A percentile compares a stretch with the other conserved stretches of the same genome.
Evolutionary conservation across 192 early-diverging fungal species (phyloP).

Genomic region (Spinellus fusiger): DNA sequence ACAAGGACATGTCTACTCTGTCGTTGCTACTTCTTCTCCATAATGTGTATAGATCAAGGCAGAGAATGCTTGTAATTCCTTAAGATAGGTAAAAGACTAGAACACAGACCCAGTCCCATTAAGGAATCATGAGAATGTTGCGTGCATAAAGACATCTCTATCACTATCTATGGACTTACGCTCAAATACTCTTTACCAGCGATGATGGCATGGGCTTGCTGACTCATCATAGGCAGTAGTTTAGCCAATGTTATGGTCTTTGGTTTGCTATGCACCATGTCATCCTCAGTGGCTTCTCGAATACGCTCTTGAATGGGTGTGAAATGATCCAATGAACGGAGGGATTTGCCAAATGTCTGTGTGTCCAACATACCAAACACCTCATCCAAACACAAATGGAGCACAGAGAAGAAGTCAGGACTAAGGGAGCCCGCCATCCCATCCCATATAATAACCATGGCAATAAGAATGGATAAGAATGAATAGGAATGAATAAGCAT

Average conservation of each 20-base stretch:
- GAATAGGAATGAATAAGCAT: no score
- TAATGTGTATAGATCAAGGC: conserved; percentile 73
- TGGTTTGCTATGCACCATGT: conserved; percentile 19
- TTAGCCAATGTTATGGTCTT: conserved; percentile 53
- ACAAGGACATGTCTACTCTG: no score
- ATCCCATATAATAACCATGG: no score
- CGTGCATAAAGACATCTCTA: background rate
- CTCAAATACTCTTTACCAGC: conserved; percentile 74
- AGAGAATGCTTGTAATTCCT: conserved; percentile 71
- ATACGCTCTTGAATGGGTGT: conserved; percentile 25
- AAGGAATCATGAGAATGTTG: background rate
- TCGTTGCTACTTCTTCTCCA: conserved; percentile 28
- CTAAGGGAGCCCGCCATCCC: no score
- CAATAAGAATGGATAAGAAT: no score
- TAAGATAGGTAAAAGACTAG: conserved; percentile 57
- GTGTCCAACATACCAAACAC: conserved; percentile 38
- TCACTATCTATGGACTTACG: conserved; percentile 29
- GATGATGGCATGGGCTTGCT: conserved; percentile 65
- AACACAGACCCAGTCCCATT: background rate
- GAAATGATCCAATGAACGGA: conserved; percentile 25
- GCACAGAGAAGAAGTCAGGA: conserved; percentile 41
- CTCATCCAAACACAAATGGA: conserved; percentile 33
- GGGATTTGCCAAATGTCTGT: conserved; percentile 32
- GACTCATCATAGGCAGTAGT: conserved; percentile 59
- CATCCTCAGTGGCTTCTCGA: conserved; percentile 52